These are phyloP conservation scores for Fusarium sarcochroum DNA, from an alignment of 2,329 filamentous ascomycete species.

Conservation along the genomic window DNA sequence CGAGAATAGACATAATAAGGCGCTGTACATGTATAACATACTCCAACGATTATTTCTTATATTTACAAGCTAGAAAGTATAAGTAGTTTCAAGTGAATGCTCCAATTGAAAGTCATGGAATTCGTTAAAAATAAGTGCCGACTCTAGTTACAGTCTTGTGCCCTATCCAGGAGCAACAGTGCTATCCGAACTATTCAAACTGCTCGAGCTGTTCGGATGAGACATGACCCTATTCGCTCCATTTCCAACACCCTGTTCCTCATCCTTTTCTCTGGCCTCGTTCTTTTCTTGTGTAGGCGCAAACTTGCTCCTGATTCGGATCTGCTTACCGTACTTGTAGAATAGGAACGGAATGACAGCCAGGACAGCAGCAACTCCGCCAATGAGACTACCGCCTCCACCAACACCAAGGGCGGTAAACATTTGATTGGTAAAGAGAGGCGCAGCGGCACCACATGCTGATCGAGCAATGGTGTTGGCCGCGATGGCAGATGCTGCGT, in stretches of 20 bases:
- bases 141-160: background rate
- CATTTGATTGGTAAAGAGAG: slow-evolving; percentile 40
- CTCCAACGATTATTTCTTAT: too few relatives aligned
- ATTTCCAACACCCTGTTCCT: slow-evolving; percentile 5
- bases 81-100: too few relatives aligned
- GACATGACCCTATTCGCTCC: slow-evolving; percentile 11
- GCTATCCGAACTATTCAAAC: slow-evolving; percentile 3
- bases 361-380: slow-evolving; percentile 33
- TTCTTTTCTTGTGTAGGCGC: slow-evolving; percentile 23
- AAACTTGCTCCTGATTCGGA: slow-evolving; percentile 41
- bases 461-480: slow-evolving; percentile 38
- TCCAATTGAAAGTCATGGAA: background rate
- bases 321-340: slow-evolving; percentile 39
- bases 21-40: too few relatives aligned
- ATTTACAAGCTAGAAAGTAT: too few relatives aligned
- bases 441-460: slow-evolving; percentile 40
- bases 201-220: background rate
- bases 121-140: background rate
- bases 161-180: slow-evolving; percentile 2
- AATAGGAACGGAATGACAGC: slow-evolving; percentile 38
- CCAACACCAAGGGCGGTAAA: slow-evolving; percentile 35
- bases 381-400: slow-evolving; percentile 37
- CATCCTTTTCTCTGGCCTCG: slow-evolving; percentile 14
- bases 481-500: slow-evolving; percentile 38
- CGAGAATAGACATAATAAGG: too few relatives aligned